Evolutionary conservation across 108 stramenopile species (phyloP).

Genomic region (Cylindrotheca closterium): DNA sequence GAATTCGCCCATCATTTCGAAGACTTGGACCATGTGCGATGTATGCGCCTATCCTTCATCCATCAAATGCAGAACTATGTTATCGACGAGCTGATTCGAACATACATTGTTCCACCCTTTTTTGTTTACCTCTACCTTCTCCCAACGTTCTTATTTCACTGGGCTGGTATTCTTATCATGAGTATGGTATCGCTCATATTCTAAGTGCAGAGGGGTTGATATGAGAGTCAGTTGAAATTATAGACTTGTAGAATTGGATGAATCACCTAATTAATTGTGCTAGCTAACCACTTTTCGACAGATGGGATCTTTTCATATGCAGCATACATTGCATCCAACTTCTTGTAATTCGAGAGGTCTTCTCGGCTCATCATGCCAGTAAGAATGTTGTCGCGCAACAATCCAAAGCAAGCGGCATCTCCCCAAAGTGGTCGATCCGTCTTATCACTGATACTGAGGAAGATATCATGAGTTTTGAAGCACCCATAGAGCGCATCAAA

Average conservation of each 20-base stretch:
- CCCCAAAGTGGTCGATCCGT: slow-evolving; percentile 20
- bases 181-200: too few species aligned
- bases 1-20: not conserved
- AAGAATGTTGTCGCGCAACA: slow-evolving; percentile 19
- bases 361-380: slow-evolving; percentile 4
- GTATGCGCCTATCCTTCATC: not conserved
- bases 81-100: slow-evolving; percentile 12
- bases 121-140: slow-evolving; percentile 14
- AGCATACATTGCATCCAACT: slow-evolving; percentile 12
- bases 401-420: slow-evolving; percentile 20
- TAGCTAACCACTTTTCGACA: slow-evolving; percentile 13
- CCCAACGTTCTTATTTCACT: slow-evolving; percentile 1
- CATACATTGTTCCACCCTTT: slow-evolving; percentile 8
- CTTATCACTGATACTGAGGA: slow-evolving; percentile 17
- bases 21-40: not conserved
- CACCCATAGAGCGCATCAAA: slow-evolving; percentile 22
- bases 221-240: too few species aligned
- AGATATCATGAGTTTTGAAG: slow-evolving; percentile 18
- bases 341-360: slow-evolving; percentile 6
- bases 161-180: too few species aligned
- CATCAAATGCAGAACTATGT: not conserved
- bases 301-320: slow-evolving; percentile 14
- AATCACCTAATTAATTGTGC: too few species aligned
- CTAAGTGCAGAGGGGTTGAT: too few species aligned
- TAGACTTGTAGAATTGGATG: too few species aligned